Evolutionary conservation across 1,139 yeast species (phyloP).

Genomic region (Pichia sp.): DNA sequence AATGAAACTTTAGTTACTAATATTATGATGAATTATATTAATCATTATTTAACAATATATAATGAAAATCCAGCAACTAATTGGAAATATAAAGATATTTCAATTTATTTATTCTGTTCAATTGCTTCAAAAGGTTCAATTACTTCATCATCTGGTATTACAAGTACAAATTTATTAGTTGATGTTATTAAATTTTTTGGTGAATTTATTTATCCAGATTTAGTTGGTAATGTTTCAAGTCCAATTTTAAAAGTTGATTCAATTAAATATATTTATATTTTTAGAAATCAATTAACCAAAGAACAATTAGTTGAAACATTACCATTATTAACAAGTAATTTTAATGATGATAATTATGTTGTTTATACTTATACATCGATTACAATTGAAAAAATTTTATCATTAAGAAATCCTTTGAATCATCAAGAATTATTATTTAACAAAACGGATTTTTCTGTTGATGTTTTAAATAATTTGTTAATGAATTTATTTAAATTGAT

Average conservation of each 20-base stretch:
- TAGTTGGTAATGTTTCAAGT: slow-evolving; percentile 47
- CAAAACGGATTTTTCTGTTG: slow-evolving; percentile 59
- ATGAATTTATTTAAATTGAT: slow-evolving; percentile 63
- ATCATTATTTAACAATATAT: slow-evolving; percentile 54
- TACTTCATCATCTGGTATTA: slow-evolving; percentile 73
- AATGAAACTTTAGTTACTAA: slow-evolving; percentile 70
- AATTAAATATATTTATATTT: slow-evolving; percentile 80
- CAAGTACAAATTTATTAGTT: slow-evolving; percentile 74
- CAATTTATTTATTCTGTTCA: slow-evolving; percentile 79
- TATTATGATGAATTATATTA: slow-evolving; percentile 72
- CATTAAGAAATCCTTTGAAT: slow-evolving; percentile 53
- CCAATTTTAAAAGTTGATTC: slow-evolving; percentile 88
- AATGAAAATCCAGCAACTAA: slow-evolving; percentile 32
- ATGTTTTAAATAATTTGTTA: slow-evolving; percentile 50
- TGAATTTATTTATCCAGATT: slow-evolving; percentile 74
- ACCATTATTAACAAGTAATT: slow-evolving; percentile 71
- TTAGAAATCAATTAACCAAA: slow-evolving; percentile 88
- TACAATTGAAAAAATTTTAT: slow-evolving; percentile 80
- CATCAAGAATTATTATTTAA: slow-evolving; percentile 51
- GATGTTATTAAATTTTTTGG: slow-evolving; percentile 86
- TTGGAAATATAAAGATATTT: slow-evolving; percentile 87
- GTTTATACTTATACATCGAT: slow-evolving; percentile 92
- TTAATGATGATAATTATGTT: slow-evolving; percentile 61
- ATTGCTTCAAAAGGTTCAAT: slow-evolving; percentile 87
- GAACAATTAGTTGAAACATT: slow-evolving; percentile 73